Evolutionary conservation across 1,284 basidiomycete genomes (phyloP), one percentile per base, ranked within the genome.

Genomic region (Moniliella sp.): DNA sequence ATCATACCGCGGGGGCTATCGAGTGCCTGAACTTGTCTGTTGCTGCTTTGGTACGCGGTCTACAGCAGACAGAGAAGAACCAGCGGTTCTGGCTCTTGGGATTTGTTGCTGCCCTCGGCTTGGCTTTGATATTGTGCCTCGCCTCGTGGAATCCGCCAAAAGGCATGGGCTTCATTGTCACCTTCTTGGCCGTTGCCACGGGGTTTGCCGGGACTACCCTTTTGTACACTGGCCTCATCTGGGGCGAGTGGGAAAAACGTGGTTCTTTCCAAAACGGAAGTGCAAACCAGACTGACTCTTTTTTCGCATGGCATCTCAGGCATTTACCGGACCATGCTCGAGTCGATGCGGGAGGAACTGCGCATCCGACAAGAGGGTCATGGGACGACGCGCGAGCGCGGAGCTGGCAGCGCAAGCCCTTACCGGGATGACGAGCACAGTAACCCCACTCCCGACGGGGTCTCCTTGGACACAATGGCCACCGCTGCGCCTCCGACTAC

Each of bases 191-290:
- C 9, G 35, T 56, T 3, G 41, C 45, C 2, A 36, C 40, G 1
- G 42, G 40, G 0, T 56, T 50, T 50, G 46, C 37, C 1, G 55
- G 46, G 1, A 56, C 52, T 1, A 57, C 55, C 3, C 40, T 51
- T 29, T 34, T 57, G 12, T 57, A 57, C 43, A 45, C 39, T 28
- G 48, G 40, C 2, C 28, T 56, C 4, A 36, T 57, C 1, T 56
- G 55, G 52, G 45, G 45, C 11, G 52, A 57, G 19, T 57, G 55
- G 55, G 47, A 54, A 25, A 52, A 55, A 32, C 46, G 53, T 47
- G 33, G 32, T 45, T 46, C 15, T 13, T 12, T 29, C 35, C n/a
- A 4, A 23, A n/a, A 7, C n/a, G 21, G 8, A 23, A 23, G 7
- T 7, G n/a, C 21, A 23, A n/a, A 23, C 8, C 8, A 23, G 8